phyloP scores from a whole-genome alignment of 805 yeast species.

The Barnettozyma pratensis region DNA sequence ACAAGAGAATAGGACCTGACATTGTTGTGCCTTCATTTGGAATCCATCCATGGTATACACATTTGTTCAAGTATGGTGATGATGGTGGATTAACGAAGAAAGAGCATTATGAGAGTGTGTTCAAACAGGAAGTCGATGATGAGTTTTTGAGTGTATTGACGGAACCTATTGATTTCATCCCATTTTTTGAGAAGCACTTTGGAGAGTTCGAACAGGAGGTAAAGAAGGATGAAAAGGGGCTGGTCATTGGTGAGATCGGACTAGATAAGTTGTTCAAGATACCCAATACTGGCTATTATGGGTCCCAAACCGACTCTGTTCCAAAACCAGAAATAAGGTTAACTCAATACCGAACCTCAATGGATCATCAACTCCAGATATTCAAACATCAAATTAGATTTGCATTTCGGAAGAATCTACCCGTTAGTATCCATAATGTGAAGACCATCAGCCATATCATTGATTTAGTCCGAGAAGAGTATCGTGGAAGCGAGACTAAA shows the following conservation, averaged over 20 bases:
- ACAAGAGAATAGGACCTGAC: slow-evolving; percentile 14
- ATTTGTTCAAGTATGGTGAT: slow-evolving; percentile 40
- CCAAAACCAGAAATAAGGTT: slow-evolving; percentile 18
- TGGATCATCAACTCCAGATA: slow-evolving; percentile 61
- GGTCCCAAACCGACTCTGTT: slow-evolving; percentile 24
- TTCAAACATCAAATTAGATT: slow-evolving; percentile 46
- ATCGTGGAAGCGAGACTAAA: slow-evolving; percentile 25
- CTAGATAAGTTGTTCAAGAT: slow-evolving; percentile 71
- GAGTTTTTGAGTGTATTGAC: slow-evolving; percentile 50
- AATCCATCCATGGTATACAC: slow-evolving; percentile 90
- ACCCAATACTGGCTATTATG: slow-evolving; percentile 54
- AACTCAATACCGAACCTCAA: slow-evolving; percentile 46
- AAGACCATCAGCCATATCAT: slow-evolving; percentile 63
- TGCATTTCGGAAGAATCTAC: slow-evolving; percentile 43
- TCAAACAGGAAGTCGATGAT: slow-evolving; percentile 33
- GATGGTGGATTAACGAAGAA: slow-evolving; percentile 27
- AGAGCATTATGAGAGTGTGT: slow-evolving; percentile 52
- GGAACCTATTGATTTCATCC: slow-evolving; percentile 44
- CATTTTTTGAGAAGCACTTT: slow-evolving; percentile 24
- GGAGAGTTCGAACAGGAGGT: slow-evolving; percentile 6
- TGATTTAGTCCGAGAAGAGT: slow-evolving; percentile 32
- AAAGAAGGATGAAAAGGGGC: slow-evolving; percentile 5
- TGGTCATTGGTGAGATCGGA: slow-evolving; percentile 86
- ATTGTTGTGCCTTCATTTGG: slow-evolving; percentile 51
- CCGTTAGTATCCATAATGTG: slow-evolving; percentile 82